phyloP scores from a whole-genome alignment of 768 basidiomycete genomes.

The Tulasnella sp. region DNA sequence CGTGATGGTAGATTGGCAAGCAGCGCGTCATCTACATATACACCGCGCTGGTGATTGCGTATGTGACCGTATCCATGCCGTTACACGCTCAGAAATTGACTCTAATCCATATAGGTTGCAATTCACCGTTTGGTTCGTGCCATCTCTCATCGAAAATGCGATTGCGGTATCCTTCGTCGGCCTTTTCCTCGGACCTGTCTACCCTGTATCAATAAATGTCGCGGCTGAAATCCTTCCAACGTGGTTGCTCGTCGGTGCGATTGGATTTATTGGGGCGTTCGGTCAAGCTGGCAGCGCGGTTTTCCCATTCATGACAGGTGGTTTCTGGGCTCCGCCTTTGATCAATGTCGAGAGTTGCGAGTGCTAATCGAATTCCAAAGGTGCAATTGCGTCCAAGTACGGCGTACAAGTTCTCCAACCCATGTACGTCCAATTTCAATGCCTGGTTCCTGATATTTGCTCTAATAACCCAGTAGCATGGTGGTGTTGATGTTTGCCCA shows the following conservation, averaged over 20 bases:
- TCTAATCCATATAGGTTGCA: conserved; percentile 34
- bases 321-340: conserved; percentile 37
- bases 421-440: conserved; percentile 45
- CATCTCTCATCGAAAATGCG: conserved; percentile 39
- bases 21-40: conserved; percentile 32
- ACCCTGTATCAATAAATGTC: conserved; percentile 29
- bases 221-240: conserved; percentile 18
- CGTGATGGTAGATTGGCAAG: conserved; percentile 24
- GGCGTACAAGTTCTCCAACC: conserved; percentile 62
- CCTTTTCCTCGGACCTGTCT: conserved; percentile 42
- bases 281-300: conserved; percentile 71
- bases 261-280: conserved; percentile 40
- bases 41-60: conserved; percentile 33
- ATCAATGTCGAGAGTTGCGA: neutral
- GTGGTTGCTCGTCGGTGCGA: conserved; percentile 16
- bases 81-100: neutral
- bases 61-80: neutral
- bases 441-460: neutral
- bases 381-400: conserved; percentile 55
- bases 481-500: conserved; percentile 60
- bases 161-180: conserved; percentile 42
- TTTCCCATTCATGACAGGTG: conserved; percentile 55
- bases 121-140: conserved; percentile 41
- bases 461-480: conserved; percentile 42
- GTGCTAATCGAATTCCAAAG: conserved; percentile 40